Evolutionary conservation across 2,329 filamentous ascomycete genomes (phyloP).

Genomic region (Fusarium nelsonii): DNA sequence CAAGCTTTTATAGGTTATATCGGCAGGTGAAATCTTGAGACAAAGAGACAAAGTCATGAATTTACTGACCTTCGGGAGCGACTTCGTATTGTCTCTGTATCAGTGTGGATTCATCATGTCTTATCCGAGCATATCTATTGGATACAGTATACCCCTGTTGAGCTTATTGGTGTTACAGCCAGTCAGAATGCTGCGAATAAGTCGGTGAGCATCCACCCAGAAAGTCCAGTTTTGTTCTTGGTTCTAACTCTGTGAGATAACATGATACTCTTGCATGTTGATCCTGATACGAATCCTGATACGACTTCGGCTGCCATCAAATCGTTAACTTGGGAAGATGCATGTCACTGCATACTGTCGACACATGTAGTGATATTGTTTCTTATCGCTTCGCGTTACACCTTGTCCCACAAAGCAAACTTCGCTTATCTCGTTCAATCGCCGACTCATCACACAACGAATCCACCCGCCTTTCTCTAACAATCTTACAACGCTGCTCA

Average conservation of each 20-base stretch:
- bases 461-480: not conserved
- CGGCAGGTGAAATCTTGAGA: too few species aligned
- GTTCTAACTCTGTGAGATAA: not conserved
- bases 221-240: not conserved
- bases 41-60: not conserved
- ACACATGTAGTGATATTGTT: not conserved
- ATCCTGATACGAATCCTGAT: not conserved
- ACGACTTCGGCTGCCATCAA: too few species aligned
- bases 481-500: conserved; percentile 1
- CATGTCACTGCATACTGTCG: not conserved
- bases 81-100: not conserved
- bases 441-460: conserved; percentile 19
- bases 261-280: conserved; percentile 7
- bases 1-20: too few species aligned
- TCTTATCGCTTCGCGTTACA: not conserved
- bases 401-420: not conserved
- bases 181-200: not conserved
- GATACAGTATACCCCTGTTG: not conserved
- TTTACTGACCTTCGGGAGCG: not conserved
- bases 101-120: rapidly evolving
- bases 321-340: too few species aligned
- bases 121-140: not conserved
- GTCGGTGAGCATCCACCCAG: conserved; percentile 5
- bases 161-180: conserved; percentile 6
- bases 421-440: conserved; percentile 16